Evolutionary conservation across 1,284 basidiomycete genomes (phyloP).

Genomic region (Cronartium ribicola): DNA sequence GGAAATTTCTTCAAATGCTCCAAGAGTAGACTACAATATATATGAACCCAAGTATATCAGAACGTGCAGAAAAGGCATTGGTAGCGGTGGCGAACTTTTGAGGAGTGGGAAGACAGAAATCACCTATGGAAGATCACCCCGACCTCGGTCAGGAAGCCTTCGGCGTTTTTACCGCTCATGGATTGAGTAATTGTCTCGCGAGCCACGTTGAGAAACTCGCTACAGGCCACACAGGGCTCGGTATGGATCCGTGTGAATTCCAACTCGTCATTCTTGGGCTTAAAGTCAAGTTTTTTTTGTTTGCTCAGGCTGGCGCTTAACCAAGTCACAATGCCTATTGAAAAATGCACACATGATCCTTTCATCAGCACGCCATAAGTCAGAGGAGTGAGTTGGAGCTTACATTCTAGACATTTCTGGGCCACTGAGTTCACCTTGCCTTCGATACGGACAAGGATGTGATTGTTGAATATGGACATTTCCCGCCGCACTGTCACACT

Average conservation of each 20-base stretch:
- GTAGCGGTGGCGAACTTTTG: neutral
- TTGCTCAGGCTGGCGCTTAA: conserved; percentile 68
- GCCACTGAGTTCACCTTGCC: conserved; percentile 75
- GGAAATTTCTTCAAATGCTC: conserved; percentile 96
- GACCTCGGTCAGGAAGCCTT: conserved; percentile 85
- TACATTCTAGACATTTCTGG: conserved; percentile 78
- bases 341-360: neutral
- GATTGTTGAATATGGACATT: conserved; percentile 89
- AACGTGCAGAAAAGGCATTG: neutral
- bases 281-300: conserved; percentile 95
- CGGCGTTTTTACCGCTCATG: conserved; percentile 84
- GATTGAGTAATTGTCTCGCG: conserved; percentile 68
- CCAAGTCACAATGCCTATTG: conserved; percentile 51
- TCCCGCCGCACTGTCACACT: conserved; percentile 85
- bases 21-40: conserved; percentile 66
- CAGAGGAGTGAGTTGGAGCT: conserved; percentile 45
- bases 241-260: conserved; percentile 93
- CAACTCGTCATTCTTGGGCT: conserved; percentile 89
- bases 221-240: conserved; percentile 84
- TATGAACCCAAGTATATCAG: conserved; percentile 16
- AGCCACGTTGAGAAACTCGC: conserved; percentile 76
- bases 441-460: conserved; percentile 80
- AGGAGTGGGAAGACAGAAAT: conserved; percentile 44
- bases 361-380: neutral
- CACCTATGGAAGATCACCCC: conserved; percentile 90